Evolutionary conservation across 108 stramenopile genomes (phyloP), one percentile per base, ranked within the genome.

Genomic region (Nitzschia sp.): DNA sequence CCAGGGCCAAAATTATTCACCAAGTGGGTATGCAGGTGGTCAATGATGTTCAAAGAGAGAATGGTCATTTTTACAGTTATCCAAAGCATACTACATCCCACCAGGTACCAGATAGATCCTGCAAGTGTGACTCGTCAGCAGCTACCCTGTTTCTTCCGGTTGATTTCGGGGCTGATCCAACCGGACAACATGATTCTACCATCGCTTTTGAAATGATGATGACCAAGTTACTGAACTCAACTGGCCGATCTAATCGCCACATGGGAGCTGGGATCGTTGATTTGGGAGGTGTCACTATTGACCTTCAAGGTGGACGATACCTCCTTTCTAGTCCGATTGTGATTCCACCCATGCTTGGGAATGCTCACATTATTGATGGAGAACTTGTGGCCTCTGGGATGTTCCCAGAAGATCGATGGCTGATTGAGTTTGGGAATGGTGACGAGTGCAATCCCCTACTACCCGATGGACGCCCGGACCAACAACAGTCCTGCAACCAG

Each of bases 281-380:
- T 44, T 46, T 62, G 19, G 61, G 61, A 11, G 61, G 61, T 43
- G 41, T 42, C 1, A 62, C 43, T 43, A 3, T 62, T 26, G 61
- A 62, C 40, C 43, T 62, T 24, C 61, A 62, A 62, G 61, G 61
- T 24, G 61, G 61, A 6, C 11, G 7, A 1, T 62, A 62, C 21
- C 17, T 44, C 2, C 41, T 62, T 5, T 62, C 61, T 20, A 14
- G 43, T 12, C 61, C 61, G 10, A 21, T 62, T 20, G 0, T 62
- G 8, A 62, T 62, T 24, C 61, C 61, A 62, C 61, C 61, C 41
- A 24, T 44, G n/a, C 44, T 22, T 62, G 61, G 61, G 17, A 62
- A 62, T 62, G 43, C 43, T 10, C 61, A 62, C 21, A 62, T 62
- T 19, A n/a, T 46, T 1, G 61, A 62, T 24, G 61, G 61, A 22